Conservation (phyloP, 202 grass and related monocot genomes). For the Panicum virgatum region DNA sequence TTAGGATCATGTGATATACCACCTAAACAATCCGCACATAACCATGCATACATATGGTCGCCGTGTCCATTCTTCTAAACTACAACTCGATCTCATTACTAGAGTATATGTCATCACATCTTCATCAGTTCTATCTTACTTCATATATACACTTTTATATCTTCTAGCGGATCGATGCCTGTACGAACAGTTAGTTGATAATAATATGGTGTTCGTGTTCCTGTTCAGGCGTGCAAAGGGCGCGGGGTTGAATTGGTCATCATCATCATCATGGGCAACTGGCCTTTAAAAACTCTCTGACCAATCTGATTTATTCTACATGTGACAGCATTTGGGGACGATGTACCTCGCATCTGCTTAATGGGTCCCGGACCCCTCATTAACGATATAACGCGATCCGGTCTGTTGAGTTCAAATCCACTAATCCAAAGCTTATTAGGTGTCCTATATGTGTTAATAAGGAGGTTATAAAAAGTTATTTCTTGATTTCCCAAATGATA, state of each 20-base stretch:
- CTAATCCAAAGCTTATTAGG: no score
- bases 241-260: neutral
- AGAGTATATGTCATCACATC: neutral
- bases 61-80: neutral
- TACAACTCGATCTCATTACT: neutral
- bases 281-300: neutral
- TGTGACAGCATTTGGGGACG: neutral
- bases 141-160: neutral
- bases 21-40: neutral
- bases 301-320: neutral
- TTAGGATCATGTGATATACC: neutral
- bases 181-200: neutral
- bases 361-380: neutral
- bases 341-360: neutral
- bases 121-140: neutral
- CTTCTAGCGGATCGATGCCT: neutral
- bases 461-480: no score
- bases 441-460: no score
- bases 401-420: neutral
- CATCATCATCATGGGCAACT: neutral
- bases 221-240: neutral
- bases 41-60: no score
- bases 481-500: no score
- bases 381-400: neutral
- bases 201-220: neutral